Evolutionary conservation across 2,329 filamentous ascomycete species (phyloP), one percentile per base, ranked within the genome.

Genomic region (Pseudomassariella vexata): DNA sequence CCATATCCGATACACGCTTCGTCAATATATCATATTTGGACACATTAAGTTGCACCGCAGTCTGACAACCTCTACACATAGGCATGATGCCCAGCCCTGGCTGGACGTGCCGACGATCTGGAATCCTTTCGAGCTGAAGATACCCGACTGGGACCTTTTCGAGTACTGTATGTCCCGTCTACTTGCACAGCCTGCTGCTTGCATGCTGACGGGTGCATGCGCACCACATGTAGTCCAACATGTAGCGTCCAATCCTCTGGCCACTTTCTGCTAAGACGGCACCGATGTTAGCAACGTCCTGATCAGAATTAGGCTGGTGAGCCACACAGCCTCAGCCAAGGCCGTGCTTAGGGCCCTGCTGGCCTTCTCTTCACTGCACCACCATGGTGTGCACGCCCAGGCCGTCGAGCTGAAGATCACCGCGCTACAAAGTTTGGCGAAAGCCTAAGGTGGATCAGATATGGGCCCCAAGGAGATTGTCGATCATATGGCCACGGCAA

Each of bases 401-500:
- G 47, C 40, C 7, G 19, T 34, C 6, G 38, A 47, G 35, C 39
- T 45, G 12, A 50, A 50, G 19, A 40, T 49, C 9, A 25, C 36
- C 10, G 46, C 43, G 3, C 19, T 49, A 6, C 22, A 36, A 19
- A 22, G 33, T 17, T 20, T 51, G 32, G 25, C 21, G 5, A 29
- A 31, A 12, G 36, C 32, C 16, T 36, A 39, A 12, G 25, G 11
- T 3, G 19, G 16, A 9, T 25, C n/a, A 5, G 11, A 8, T 21
- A 34, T 44, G 15, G 30, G 20, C 22, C 24, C 32, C 5, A 34
- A 32, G 10, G 48, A 50, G 28, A 38, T 44, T 3, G 32, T 46
- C 4, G 46, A 47, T 20, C 50, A 53, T 31, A 33, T 48, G 18
- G 50, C 44, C 9, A 34, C 50, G 3, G 41, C 40, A 2, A 50